These are phyloP conservation scores for Colletotrichum agaves DNA, from an alignment of 2,329 filamentous ascomycete genomes.

Conservation along the genomic window DNA sequence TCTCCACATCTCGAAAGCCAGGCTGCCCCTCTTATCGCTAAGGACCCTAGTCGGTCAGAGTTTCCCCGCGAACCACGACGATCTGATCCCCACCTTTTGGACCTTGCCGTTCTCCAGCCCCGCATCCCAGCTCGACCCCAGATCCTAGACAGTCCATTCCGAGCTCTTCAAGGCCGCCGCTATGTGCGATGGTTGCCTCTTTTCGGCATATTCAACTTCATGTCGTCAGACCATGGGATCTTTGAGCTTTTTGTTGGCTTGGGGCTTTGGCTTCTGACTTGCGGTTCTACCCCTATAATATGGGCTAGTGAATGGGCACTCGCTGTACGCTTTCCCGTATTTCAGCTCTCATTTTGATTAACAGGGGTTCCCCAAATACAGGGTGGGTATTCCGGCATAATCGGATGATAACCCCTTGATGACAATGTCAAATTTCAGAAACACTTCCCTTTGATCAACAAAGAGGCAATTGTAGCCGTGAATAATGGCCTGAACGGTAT, in stretches of 20 bases:
- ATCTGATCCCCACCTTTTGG: constrained; percentile 7
- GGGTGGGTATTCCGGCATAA: not conserved
- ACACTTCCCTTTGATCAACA: no score
- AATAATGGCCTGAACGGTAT: no score
- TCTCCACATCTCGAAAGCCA: not conserved
- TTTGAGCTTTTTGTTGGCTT: no score
- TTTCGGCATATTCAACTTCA: not conserved
- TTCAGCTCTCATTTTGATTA: not conserved
- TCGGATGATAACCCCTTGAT: no score
- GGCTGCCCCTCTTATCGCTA: not conserved
- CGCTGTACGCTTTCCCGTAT: not conserved
- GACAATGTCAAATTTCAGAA: no score
- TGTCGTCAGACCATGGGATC: no score
- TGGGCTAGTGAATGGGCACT: not conserved
- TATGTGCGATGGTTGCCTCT: constrained; percentile 4
- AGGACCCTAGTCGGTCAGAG: constrained; percentile 18
- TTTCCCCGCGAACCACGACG: constrained; percentile 36
- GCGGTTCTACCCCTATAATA: no score
- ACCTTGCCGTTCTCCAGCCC: not conserved
- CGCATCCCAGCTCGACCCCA: not conserved
- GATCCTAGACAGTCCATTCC: constrained; percentile 22
- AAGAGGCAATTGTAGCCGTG: no score
- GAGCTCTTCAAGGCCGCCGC: constrained; percentile 24
- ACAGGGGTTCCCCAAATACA: constrained; percentile 1
- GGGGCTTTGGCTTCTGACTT: no score